These are phyloP conservation scores for Penicillium atrosanguineum DNA, from an alignment of 495 filamentous ascomycete genomes.

Conservation along the genomic window DNA sequence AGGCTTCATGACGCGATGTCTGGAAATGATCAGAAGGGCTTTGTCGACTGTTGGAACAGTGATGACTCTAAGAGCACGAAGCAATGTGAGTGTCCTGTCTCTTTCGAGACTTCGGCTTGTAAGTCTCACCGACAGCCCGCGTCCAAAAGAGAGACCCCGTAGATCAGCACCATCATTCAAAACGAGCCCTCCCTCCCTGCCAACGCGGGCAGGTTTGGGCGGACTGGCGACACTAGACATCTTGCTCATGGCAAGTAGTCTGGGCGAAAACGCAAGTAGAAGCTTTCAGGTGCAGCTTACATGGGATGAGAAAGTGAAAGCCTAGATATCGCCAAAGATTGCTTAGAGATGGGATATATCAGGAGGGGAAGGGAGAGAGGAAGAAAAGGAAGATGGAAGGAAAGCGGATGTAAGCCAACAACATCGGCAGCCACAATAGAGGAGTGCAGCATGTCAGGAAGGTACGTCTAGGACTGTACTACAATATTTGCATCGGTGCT, in stretches of 20 bases:
- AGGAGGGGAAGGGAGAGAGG: neutral
- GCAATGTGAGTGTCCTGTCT: neutral
- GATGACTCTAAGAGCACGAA: conserved; percentile 20
- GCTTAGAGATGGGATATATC: conserved; percentile 3
- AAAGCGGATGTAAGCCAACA: neutral
- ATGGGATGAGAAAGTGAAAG: neutral
- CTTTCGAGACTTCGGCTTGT: neutral
- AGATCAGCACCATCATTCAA: conserved; percentile 18
- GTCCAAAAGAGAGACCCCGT: conserved; percentile 19
- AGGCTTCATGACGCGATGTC: conserved; percentile 41
- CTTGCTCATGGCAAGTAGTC: conserved; percentile 5
- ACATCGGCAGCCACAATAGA: neutral
- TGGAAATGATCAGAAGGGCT: conserved; percentile 34
- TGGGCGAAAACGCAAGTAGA: neutral
- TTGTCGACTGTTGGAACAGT: conserved; percentile 26
- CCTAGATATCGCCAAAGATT: neutral
- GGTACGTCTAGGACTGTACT: neutral
- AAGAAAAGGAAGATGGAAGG: neutral
- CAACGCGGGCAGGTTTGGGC: conserved; percentile 21
- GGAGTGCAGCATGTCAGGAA: neutral
- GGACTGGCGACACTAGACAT: conserved; percentile 33
- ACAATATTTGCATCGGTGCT: neutral
- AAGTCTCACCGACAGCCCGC: conserved; percentile 30
- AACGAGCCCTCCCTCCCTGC: conserved; percentile 15
- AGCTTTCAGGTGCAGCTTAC: neutral